Percentiles rank a stretch among this genome's conserved stretches.
phyloP scores from a whole-genome alignment of 1,139 yeast genomes.

The Taphrina wiesneri region DNA sequence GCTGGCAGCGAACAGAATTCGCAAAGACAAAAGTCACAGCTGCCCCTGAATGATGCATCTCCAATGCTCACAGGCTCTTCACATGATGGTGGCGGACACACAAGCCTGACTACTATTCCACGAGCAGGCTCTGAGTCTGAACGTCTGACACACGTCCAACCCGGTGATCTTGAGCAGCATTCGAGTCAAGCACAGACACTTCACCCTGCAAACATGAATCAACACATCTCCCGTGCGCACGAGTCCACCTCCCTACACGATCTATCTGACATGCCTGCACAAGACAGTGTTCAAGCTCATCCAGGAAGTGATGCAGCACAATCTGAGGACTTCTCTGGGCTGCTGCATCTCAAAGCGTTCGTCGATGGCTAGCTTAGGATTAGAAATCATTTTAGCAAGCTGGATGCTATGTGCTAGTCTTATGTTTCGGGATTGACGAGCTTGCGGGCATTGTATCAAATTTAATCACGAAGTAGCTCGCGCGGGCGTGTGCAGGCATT shows the following conservation, averaged over 20 bases:
- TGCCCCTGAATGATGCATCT: background rate
- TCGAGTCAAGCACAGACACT: background rate
- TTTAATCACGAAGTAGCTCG: background rate
- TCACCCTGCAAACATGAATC: background rate
- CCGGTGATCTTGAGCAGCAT: background rate
- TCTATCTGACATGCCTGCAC: background rate
- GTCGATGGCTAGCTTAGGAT: background rate
- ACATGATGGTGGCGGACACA: background rate
- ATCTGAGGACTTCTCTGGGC: slow-evolving; percentile 16
- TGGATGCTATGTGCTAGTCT: too few species aligned
- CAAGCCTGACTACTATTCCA: background rate
- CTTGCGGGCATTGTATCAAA: background rate
- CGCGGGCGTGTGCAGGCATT: background rate
- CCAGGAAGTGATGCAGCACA: slow-evolving; percentile 1
- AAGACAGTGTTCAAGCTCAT: background rate
- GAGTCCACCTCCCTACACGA: background rate
- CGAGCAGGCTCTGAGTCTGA: background rate
- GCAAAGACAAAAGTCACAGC: background rate
- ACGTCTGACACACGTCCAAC: background rate
- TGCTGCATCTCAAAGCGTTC: slow-evolving; percentile 9
- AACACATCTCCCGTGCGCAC: background rate
- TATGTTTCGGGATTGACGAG: too few species aligned
- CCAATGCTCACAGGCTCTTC: background rate
- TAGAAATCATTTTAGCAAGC: too few species aligned
- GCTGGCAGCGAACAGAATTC: background rate